Evolutionary conservation across 2,329 filamentous ascomycete genomes (phyloP).

Genomic region (Ophiocordyceps robertsii): DNA sequence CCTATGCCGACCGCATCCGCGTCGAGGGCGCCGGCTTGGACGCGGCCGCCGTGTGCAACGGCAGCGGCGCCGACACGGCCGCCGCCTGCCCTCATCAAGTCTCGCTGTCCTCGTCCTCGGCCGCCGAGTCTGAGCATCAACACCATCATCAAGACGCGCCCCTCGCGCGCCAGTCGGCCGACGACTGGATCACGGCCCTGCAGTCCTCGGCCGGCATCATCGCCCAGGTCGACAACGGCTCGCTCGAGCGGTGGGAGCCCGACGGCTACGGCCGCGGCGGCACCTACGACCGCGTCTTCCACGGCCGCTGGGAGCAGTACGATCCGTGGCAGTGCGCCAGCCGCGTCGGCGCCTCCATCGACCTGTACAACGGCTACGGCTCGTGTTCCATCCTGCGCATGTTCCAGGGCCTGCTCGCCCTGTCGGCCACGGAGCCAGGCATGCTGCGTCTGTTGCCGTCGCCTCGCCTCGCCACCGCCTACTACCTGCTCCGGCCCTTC

Average conservation of each 20-base stretch:
- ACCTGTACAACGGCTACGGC: conserved; percentile 44
- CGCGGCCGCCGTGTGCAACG: background rate
- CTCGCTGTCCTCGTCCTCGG: background rate
- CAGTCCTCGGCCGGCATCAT: conserved; percentile 36
- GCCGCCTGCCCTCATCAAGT: background rate
- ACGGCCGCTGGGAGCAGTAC: conserved; percentile 40
- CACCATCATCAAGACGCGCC: too few relatives aligned
- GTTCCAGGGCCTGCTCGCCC: conserved; percentile 42
- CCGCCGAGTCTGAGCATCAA: conserved; percentile 1
- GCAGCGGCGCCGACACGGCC: background rate
- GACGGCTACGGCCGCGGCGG: conserved; percentile 50
- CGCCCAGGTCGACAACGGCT: conserved; percentile 59
- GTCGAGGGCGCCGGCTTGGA: conserved; percentile 38
- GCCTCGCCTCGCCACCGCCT: conserved; percentile 60
- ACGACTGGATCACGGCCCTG: conserved; percentile 24
- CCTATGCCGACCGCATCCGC: conserved; percentile 56
- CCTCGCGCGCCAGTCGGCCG: conserved; percentile 15
- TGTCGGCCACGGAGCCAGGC: conserved; percentile 44
- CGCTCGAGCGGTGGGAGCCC: conserved; percentile 58
- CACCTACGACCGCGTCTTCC: conserved; percentile 40
- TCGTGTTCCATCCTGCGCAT: conserved; percentile 45
- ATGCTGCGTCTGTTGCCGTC: conserved; percentile 65
- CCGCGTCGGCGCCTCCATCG: conserved; percentile 37
- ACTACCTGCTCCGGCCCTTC: conserved; percentile 54
- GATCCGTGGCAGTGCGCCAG: conserved; percentile 42